Percentiles rank a stretch among this genome's conserved stretches.
These are phyloP conservation scores for Aspergillus cejpii DNA, from an alignment of 2,329 filamentous ascomycete genomes.

Conservation along the genomic window DNA sequence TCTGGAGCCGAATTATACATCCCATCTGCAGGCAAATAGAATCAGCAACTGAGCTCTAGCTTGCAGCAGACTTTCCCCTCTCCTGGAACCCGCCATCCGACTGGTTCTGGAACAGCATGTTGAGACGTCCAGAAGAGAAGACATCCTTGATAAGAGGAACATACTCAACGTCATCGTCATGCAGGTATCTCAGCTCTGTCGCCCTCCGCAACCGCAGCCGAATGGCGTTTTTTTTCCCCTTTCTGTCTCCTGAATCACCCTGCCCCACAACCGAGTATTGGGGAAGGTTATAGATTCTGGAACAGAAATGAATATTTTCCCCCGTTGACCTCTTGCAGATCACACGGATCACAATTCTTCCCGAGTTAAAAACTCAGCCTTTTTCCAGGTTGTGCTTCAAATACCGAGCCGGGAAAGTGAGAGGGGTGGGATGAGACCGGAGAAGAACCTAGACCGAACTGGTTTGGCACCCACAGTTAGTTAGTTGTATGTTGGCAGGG, in stretches of 20 bases:
- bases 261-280: background rate
- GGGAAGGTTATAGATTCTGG: background rate
- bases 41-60: slow-evolving; percentile 35
- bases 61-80: slow-evolving; percentile 13
- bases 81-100: slow-evolving; percentile 10
- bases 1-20: slow-evolving; percentile 53
- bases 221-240: slow-evolving; percentile 19
- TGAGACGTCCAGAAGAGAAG: slow-evolving; percentile 14
- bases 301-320: background rate
- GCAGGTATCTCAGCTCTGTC: slow-evolving; percentile 25
- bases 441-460: background rate
- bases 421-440: background rate
- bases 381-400: background rate
- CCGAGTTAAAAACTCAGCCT: background rate
- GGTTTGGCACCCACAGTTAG: slow-evolving; percentile 1
- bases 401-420: background rate
- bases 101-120: slow-evolving; percentile 9
- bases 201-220: slow-evolving; percentile 26
- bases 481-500: background rate
- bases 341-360: background rate
- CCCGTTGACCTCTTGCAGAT: background rate
- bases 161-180: slow-evolving; percentile 40
- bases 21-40: slow-evolving; percentile 39
- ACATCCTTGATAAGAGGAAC: slow-evolving; percentile 23
- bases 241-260: slow-evolving; percentile 9